Base-by-base conservation (phyloP, 306 rosid genomes). In the Calophaca sinica region DNA sequence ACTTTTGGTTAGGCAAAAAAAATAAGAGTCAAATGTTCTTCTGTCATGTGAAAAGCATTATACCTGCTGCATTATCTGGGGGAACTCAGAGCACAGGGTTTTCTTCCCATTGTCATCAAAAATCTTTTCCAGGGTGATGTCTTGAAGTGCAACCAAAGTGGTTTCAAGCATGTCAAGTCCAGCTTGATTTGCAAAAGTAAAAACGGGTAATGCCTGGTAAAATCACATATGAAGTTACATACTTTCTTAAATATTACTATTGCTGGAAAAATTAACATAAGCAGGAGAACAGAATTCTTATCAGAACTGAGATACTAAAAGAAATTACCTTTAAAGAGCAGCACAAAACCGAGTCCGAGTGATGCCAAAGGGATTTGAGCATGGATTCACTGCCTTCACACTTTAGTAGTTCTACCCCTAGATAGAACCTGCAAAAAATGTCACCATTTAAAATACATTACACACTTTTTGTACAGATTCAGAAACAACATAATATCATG, bases 91-190 rank as follows among this genome's bases (percentile, higher is more conserved):
- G 86, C 82, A 90, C 1, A 94, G 74, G 2, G 82, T 85, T 86
- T 94, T 94, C 91, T 87, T 94, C 83, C 99, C 99, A 46, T 85
- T 94, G 68, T 94, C 99, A 53, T 94, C 97, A 35, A 94, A 92
- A 8, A 94, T 90, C 81, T 87, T 94, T 75, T 94, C 99, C 51
- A 92, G 82, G 6, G 96, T 87, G 39, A 94, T 92, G 86, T 90
- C 97, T 86, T 94, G 97, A 83, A 94, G 97, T 9, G 99, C 97
- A 69, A 92, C 85, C 84, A 92, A 80, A 31, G 99, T 94, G 33
- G 99, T 94, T 79, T 94, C 99, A 5, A 94, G 97, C 99, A 94
- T 88, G 88, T 94, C 99, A 36, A 94, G 97, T 73, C 97, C 99
- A 51, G 97, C 91, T 84, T 94, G 99, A 85, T 94, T 94, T 61